A percentile compares a stretch with the other conserved stretches of the same genome.
Evolutionary conservation across 306 rosid genomes (phyloP).

Genomic region (Trifolium dubium): DNA sequence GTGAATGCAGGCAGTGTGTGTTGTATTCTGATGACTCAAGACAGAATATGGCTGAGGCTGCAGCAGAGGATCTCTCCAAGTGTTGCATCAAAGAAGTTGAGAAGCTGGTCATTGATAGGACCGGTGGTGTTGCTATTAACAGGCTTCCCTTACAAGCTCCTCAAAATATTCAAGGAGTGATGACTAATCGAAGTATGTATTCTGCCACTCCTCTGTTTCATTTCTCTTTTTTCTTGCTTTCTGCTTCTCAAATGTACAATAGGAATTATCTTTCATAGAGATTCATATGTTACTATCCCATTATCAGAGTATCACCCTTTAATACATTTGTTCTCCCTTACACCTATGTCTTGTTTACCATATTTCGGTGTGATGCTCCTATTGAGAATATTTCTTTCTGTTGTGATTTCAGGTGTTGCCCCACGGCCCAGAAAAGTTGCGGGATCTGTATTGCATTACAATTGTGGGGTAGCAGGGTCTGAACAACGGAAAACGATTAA

Average conservation of each 20-base stretch:
- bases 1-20: constrained; percentile 72
- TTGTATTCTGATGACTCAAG: constrained; percentile 66
- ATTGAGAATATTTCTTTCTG: constrained; percentile 20
- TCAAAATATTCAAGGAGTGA: constrained; percentile 79
- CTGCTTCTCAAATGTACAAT: neutral
- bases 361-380: neutral
- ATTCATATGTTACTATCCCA: neutral
- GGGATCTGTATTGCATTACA: constrained; percentile 66
- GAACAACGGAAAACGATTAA: constrained; percentile 66
- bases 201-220: constrained; percentile 5
- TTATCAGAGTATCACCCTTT: constrained; percentile 21
- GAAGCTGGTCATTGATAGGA: constrained; percentile 72
- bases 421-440: constrained; percentile 87
- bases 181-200: constrained; percentile 12
- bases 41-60: constrained; percentile 68
- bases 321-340: neutral
- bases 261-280: constrained; percentile 33
- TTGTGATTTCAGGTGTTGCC: constrained; percentile 59
- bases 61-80: constrained; percentile 82
- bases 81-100: constrained; percentile 82
- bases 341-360: neutral
- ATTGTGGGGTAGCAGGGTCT: constrained; percentile 66
- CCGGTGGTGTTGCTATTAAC: constrained; percentile 54
- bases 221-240: constrained; percentile 3
- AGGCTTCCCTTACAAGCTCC: constrained; percentile 82